A percentile compares a stretch with the other conserved stretches of the same genome.
phyloP scores from a whole-genome alignment of 176 grass and related monocot species.

The Raddia guianensis region DNA sequence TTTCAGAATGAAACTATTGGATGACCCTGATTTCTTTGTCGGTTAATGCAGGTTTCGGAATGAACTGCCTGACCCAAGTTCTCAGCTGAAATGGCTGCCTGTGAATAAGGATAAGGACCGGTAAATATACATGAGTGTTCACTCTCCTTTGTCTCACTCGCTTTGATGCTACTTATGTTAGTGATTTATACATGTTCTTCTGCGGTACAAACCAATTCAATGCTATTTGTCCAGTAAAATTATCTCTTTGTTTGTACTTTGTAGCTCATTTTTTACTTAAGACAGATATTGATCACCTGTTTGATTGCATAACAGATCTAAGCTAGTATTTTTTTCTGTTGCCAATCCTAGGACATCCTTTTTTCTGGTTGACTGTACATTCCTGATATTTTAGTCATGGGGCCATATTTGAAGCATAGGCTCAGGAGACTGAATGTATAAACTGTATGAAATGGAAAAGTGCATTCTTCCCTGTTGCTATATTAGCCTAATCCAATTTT shows the following conservation, averaged over 20 bases:
- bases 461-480: constrained; percentile 19
- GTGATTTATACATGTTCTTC: constrained; percentile 2
- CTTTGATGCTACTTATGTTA: background rate
- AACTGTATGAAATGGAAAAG: constrained; percentile 7
- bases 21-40: constrained; percentile 20
- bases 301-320: constrained; percentile 15
- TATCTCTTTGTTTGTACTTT: background rate
- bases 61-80: constrained; percentile 90
- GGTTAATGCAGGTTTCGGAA: constrained; percentile 80
- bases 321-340: background rate
- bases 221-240: background rate
- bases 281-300: background rate
- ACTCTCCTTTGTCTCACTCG: constrained; percentile 18
- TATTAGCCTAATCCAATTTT: constrained; percentile 15
- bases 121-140: constrained; percentile 46
- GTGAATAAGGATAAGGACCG: constrained; percentile 91
- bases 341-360: background rate
- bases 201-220: constrained; percentile 18
- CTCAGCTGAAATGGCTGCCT: constrained; percentile 80
- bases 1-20: constrained; percentile 18
- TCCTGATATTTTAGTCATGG: constrained; percentile 12
- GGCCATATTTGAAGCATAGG: background rate
- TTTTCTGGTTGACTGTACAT: constrained; percentile 12
- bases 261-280: background rate
- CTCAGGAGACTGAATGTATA: background rate